phyloP scores from a whole-genome alignment of 2,329 filamentous ascomycete genomes.

The Colletotrichum sp. region DNA sequence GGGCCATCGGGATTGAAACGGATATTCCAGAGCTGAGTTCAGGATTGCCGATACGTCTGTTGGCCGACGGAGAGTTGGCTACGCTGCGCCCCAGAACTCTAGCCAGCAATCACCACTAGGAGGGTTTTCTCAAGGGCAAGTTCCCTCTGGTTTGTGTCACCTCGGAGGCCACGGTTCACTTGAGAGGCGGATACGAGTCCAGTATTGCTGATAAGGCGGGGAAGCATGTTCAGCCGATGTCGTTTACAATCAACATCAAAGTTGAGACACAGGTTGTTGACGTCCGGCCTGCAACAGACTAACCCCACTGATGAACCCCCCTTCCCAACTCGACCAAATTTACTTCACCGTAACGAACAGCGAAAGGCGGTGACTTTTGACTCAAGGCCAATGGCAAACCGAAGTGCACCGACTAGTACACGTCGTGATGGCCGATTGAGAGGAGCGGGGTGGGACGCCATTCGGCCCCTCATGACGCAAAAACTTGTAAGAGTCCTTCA shows the following conservation, averaged over 20 bases:
- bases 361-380: conserved; percentile 13
- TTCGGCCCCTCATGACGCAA: neutral
- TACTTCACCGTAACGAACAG: neutral
- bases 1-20: neutral
- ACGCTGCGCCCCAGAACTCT: conserved; percentile 11
- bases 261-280: neutral
- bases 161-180: neutral
- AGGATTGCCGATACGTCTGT: neutral
- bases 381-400: neutral
- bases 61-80: neutral
- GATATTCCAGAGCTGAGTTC: neutral
- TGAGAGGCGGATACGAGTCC: neutral
- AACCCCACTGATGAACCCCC: neutral
- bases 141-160: neutral
- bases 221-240: neutral
- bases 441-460: neutral
- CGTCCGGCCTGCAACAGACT: neutral
- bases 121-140: neutral
- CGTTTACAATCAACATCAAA: neutral
- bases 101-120: neutral
- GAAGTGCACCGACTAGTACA: neutral
- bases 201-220: neutral
- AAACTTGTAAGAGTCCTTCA: neutral
- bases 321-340: neutral
- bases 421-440: neutral